A percentile compares a stretch with the other conserved stretches of the same genome.
Evolutionary conservation across 805 yeast genomes (phyloP).

Genomic region (Yarrowia porcina): DNA sequence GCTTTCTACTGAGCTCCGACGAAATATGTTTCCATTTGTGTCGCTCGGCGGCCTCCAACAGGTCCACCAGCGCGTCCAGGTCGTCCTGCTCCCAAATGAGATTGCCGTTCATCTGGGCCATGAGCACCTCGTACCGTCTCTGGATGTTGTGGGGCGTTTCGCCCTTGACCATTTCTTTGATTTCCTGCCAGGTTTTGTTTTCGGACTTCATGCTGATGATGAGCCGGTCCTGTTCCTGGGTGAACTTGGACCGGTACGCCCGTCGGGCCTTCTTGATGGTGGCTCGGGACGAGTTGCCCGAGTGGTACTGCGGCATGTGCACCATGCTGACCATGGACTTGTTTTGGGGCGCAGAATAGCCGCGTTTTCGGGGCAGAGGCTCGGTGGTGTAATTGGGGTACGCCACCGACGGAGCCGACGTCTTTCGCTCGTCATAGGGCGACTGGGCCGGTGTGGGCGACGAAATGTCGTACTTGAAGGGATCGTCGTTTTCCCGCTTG

Average conservation of each 20-base stretch:
- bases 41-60: slow-evolving; percentile 52
- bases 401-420: background rate
- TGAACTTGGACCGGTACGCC: slow-evolving; percentile 39
- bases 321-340: background rate
- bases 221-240: slow-evolving; percentile 62
- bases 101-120: slow-evolving; percentile 27
- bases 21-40: slow-evolving; percentile 61
- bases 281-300: slow-evolving; percentile 6
- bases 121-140: slow-evolving; percentile 65
- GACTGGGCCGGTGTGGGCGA: slow-evolving; percentile 9
- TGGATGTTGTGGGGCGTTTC: slow-evolving; percentile 66
- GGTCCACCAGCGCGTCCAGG: slow-evolving; percentile 45
- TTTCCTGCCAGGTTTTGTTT: slow-evolving; percentile 69
- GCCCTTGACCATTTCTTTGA: slow-evolving; percentile 58
- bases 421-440: background rate
- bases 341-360: slow-evolving; percentile 7
- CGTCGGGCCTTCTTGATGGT: slow-evolving; percentile 18
- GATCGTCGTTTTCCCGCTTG: background rate
- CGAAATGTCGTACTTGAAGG: slow-evolving; percentile 5
- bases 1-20: slow-evolving; percentile 35
- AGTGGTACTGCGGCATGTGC: background rate
- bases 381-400: slow-evolving; percentile 8
- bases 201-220: slow-evolving; percentile 56
- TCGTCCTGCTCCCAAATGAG: slow-evolving; percentile 45
- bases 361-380: background rate